Evolutionary conservation across 768 basidiomycete genomes (phyloP), one percentile per base, ranked within the genome.

Genomic region (Boletus patriciae): DNA sequence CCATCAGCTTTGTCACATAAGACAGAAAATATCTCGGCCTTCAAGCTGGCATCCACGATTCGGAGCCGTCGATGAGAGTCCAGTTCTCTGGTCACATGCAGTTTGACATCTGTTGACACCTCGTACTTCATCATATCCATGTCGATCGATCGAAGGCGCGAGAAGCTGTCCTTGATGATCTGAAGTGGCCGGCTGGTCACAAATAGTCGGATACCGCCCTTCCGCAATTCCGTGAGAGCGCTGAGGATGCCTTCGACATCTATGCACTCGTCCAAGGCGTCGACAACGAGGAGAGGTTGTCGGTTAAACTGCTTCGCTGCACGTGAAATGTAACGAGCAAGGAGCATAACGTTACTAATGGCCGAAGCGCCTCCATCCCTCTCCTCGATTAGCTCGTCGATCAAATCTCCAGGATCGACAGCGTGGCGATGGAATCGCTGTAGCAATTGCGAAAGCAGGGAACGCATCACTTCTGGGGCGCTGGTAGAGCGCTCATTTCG

Each of bases 201-300:
- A 6, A 65, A 54, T 3, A 64, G 29, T 8, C 51, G 59, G 12
- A 60, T 4, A 9, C 33, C 38, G 0, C 47, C 46, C 12, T 44
- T 41, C 2, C 12, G 18, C 51, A 55, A 6, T 21, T 57, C 37
- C 1, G 1, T 10, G 0, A 64, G 11, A 4, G 27, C 52, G 3
- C 29, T 4, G 0, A 65, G 42, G 10, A 61, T 40, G 0, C 23
- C 31, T 7, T 50, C 42, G 0, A 61, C 0, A 1, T 58, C 44
- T 21, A n/a, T 23, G 34, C 64, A 65, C 34, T 65, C 64, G 12
- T 65, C 64, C 1, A 65, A 31, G 1, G 56, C 64, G 3, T 66
- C 65, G 3, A 66, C 19, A 6, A 66, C 40, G 3, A 58, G 4
- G 6, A 57, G 19, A 3, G 63, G 64, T 15, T 25, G 52, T 23